A percentile compares a stretch with the other conserved stretches of the same genome.
phyloP scores from a whole-genome alignment of 2,329 filamentous ascomycete genomes.

The Aureobasidium lini region DNA sequence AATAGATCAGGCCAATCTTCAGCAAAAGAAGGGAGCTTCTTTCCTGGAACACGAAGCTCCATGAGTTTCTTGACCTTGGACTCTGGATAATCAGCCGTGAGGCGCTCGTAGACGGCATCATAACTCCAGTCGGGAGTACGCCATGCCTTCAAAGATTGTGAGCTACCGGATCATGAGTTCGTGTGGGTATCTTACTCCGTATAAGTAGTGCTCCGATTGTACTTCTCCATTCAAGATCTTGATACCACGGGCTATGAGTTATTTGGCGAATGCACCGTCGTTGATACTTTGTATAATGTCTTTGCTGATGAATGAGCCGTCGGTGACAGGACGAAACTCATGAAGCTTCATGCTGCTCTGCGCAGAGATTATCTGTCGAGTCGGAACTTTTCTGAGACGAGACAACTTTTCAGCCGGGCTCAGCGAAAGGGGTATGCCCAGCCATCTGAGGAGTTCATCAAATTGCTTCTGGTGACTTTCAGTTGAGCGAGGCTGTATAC shows the following conservation, averaged over 20 bases:
- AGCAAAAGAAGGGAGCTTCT: slow-evolving; percentile 32
- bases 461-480: slow-evolving; percentile 45
- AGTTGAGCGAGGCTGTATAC: slow-evolving; percentile 45
- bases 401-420: slow-evolving; percentile 38
- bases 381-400: slow-evolving; percentile 35
- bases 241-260: slow-evolving; percentile 38
- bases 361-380: slow-evolving; percentile 36
- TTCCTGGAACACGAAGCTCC: slow-evolving; percentile 14
- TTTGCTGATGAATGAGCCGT: slow-evolving; percentile 40
- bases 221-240: slow-evolving; percentile 49
- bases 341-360: slow-evolving; percentile 38
- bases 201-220: slow-evolving; percentile 45
- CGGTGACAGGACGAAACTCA: slow-evolving; percentile 48
- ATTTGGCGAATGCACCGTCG: slow-evolving; percentile 40
- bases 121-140: slow-evolving; percentile 37
- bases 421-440: slow-evolving; percentile 37
- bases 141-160: slow-evolving; percentile 28
- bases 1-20: slow-evolving; percentile 46
- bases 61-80: slow-evolving; percentile 38
- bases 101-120: slow-evolving; percentile 36
- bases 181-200: slow-evolving; percentile 27
- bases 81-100: slow-evolving; percentile 47
- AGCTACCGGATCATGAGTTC: neutral
- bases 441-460: slow-evolving; percentile 39
- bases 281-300: slow-evolving; percentile 41